Conservation (phyloP, 352 stramenopile genomes). For the Phytophthora litchii region DNA sequence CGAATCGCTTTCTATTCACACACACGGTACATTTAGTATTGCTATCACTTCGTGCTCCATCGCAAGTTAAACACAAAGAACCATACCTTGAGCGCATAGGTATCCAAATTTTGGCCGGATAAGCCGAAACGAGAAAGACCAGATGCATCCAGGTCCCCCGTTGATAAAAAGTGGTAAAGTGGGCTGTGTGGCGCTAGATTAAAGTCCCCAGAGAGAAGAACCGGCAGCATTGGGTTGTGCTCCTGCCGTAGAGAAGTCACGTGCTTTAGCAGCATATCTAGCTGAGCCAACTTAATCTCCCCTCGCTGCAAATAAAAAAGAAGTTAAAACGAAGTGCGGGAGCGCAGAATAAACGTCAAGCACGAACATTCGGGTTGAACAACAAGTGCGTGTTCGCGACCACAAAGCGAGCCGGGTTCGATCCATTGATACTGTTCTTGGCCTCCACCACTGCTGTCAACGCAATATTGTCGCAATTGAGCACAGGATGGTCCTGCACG, state of each 20-base stretch:
- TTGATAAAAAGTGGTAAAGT: conserved; percentile 67
- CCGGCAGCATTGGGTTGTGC: conserved; percentile 27
- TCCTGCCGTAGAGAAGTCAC: conserved; percentile 35
- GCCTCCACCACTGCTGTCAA: conserved; percentile 52
- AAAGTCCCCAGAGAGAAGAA: conserved; percentile 72
- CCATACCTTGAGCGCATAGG: conserved; percentile 33
- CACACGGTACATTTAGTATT: conserved; percentile 2
- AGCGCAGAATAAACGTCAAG: background rate
- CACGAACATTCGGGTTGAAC: conserved; percentile 69
- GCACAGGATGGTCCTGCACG: conserved; percentile 43
- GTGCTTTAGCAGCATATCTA: conserved; percentile 51
- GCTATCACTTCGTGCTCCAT: background rate
- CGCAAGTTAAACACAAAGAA: background rate
- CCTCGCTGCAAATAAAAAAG: conserved; percentile 44
- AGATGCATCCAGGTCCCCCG: conserved; percentile 47
- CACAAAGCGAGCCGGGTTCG: conserved; percentile 40
- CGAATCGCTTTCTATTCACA: conserved; percentile 36
- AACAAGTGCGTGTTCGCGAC: conserved; percentile 74
- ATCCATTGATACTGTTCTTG: conserved; percentile 14
- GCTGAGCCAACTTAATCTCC: conserved; percentile 70
- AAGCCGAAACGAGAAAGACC: conserved; percentile 52
- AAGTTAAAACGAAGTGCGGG: background rate
- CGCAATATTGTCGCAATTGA: conserved; percentile 70
- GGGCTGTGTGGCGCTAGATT: conserved; percentile 69
- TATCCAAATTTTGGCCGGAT: conserved; percentile 47